Conservation (phyloP, 306 rosid genomes). For the Cucumis sativus region DNA sequence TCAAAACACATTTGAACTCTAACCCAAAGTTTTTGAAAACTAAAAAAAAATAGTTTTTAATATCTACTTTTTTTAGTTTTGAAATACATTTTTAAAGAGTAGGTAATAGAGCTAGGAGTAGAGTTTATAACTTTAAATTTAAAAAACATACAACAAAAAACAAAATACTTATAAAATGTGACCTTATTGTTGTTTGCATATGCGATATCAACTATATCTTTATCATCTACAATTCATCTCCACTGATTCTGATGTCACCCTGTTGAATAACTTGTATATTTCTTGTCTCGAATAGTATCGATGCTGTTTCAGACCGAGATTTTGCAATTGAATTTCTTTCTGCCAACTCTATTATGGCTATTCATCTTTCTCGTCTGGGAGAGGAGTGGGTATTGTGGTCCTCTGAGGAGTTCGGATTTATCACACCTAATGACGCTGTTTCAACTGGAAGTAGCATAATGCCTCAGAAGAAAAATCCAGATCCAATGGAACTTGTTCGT, state of each 20-base stretch:
- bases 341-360: conserved; percentile 70
- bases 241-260: background rate
- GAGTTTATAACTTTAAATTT: background rate
- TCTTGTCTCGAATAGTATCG: conserved; percentile 43
- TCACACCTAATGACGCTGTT: conserved; percentile 84
- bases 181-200: background rate
- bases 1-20: background rate
- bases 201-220: background rate
- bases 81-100: background rate
- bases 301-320: conserved; percentile 95
- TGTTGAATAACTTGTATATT: conserved; percentile 7
- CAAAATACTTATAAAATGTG: background rate
- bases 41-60: background rate
- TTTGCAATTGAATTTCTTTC: conserved; percentile 82
- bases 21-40: too few species aligned
- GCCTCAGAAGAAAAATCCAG: conserved; percentile 99
- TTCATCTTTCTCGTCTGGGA: conserved; percentile 96
- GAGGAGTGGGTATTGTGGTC: conserved; percentile 99
- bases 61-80: background rate
- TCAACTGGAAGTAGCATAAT: conserved; percentile 97
- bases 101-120: background rate
- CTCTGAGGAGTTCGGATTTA: conserved; percentile 90
- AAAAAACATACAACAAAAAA: background rate
- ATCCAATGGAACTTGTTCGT: conserved; percentile 99
- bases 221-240: background rate